Base-by-base conservation (phyloP, 805 yeast species). In the Yueomyces sinensis region DNA sequence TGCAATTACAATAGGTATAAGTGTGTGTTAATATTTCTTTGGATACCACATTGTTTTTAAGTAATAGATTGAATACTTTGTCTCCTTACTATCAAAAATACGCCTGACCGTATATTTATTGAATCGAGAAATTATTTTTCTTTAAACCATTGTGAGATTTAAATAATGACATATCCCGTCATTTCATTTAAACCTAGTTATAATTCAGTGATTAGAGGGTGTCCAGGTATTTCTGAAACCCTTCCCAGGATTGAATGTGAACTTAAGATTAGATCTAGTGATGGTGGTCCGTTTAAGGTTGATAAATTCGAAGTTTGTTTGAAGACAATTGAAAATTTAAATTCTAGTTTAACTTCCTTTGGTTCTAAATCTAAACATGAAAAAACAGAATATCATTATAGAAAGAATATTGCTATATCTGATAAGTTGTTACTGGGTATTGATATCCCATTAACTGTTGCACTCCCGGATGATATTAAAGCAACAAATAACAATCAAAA, bases 221-320 rank as follows among this genome's bases (percentile, higher is more conserved):
- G 80, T 52, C 82, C 83, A 0, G 84, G 84, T 1, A 72, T 76
- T 1, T 72, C 77, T 1, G 65, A 73, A 34, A 74, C 72, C 3
- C 53, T 64, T 32, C 82, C 83, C 2, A 63, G 81, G 20, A 58
- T 76, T 3, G 73, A 74, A 35, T 73, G 80, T 7, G 67, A 64
- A 18, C 47, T 76, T 13, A 72, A 74, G 41, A 50, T 76, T 14
- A 58, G 82, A 35, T 67, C 78, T 1, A 59, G 59, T 11, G 61
- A 62, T 33, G 74, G 72, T 3, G 46, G 45, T 6, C 68, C 72
- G 13, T 67, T 70, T 42, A 51, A 52, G 2, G 49, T 75, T 28
- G 59, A 72, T n/a, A 54, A 62, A 9, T 65, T 76, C 1, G 67
- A 68, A 7, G 41, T 73, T 1, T 62, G 62, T 32, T 54, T 76